Percentiles rank a stretch among this genome's conserved stretches.
These are phyloP conservation scores for Podila epigama DNA, from an alignment of 192 early-diverging fungal genomes.

Conservation along the genomic window DNA sequence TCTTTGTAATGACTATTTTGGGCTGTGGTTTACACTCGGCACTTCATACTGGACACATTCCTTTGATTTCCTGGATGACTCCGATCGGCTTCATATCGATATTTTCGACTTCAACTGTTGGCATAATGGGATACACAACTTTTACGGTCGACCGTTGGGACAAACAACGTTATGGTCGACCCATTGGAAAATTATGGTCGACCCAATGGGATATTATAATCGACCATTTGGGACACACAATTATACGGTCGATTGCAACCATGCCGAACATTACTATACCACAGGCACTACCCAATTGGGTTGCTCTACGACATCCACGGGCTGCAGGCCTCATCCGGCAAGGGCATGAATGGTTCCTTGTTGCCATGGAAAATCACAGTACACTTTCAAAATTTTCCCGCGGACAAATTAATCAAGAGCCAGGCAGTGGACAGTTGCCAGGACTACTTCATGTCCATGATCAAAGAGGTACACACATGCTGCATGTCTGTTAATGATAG, in stretches of 20 bases:
- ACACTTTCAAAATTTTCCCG: slow-evolving; percentile 80
- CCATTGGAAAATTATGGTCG: too few relatives aligned
- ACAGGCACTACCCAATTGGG: slow-evolving; percentile 88
- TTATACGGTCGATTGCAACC: neutral
- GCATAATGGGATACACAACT: too few relatives aligned
- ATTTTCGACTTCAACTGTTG: too few relatives aligned
- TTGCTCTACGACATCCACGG: slow-evolving; percentile 78
- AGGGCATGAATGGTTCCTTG: slow-evolving; percentile 37
- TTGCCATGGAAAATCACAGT: slow-evolving; percentile 82
- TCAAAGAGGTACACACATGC: slow-evolving; percentile 91
- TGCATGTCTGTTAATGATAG: too few relatives aligned
- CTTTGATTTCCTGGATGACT: too few relatives aligned
- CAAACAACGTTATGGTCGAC: too few relatives aligned
- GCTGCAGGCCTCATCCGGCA: slow-evolving; percentile 41
- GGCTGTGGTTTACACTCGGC: too few relatives aligned
- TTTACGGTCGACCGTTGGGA: too few relatives aligned
- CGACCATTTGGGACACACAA: neutral
- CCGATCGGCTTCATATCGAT: too few relatives aligned
- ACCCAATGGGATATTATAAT: neutral
- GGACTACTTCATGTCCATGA: slow-evolving; percentile 87
- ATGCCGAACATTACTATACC: neutral
- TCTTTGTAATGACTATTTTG: too few relatives aligned
- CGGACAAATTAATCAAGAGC: slow-evolving; percentile 66
- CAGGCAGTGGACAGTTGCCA: slow-evolving; percentile 64
- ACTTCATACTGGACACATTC: too few relatives aligned